Conservation (phyloP, 768 basidiomycete species). For the Amanita subjunquillea region DNA sequence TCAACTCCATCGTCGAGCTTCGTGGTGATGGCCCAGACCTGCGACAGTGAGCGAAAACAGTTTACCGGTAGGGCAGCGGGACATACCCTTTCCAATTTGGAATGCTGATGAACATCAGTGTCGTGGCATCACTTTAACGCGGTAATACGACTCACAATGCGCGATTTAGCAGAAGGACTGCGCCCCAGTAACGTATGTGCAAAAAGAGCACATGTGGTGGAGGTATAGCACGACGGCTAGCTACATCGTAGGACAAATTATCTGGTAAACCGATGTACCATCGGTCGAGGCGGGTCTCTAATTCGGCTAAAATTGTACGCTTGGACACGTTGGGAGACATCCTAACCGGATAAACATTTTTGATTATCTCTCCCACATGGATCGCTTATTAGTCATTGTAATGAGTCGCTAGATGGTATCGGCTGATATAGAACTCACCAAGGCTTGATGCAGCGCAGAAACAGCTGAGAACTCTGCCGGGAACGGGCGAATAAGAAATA, state of each 20-base stretch:
- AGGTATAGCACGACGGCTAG: slow-evolving; percentile 41
- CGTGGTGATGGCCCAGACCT: slow-evolving; percentile 34
- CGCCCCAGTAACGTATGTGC: slow-evolving; percentile 69
- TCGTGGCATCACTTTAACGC: slow-evolving; percentile 1
- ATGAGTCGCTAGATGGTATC: neutral
- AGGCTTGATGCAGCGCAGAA: slow-evolving; percentile 49
- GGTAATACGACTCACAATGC: slow-evolving; percentile 52
- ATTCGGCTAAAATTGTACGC: slow-evolving; percentile 35
- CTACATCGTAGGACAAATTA: slow-evolving; percentile 46
- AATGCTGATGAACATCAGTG: slow-evolving; percentile 33
- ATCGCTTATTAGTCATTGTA: slow-evolving; percentile 30
- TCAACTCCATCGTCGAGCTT: slow-evolving; percentile 41
- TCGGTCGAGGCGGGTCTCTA: slow-evolving; percentile 63
- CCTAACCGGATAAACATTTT: slow-evolving; percentile 62
- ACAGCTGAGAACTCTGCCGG: slow-evolving; percentile 37
- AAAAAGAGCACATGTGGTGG: slow-evolving; percentile 59
- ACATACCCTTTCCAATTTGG: slow-evolving; percentile 61
- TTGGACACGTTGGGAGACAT: slow-evolving; percentile 33
- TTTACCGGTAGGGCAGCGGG: neutral
- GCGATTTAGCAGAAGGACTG: slow-evolving; percentile 64
- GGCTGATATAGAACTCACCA: slow-evolving; percentile 27
- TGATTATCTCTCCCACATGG: slow-evolving; percentile 58
- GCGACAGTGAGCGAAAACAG: slow-evolving; percentile 7
- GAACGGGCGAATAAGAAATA: slow-evolving; percentile 35
- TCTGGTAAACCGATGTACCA: slow-evolving; percentile 68